phyloP scores from a whole-genome alignment of 2,329 filamentous ascomycete species.

The Aspergillus nomiae region DNA sequence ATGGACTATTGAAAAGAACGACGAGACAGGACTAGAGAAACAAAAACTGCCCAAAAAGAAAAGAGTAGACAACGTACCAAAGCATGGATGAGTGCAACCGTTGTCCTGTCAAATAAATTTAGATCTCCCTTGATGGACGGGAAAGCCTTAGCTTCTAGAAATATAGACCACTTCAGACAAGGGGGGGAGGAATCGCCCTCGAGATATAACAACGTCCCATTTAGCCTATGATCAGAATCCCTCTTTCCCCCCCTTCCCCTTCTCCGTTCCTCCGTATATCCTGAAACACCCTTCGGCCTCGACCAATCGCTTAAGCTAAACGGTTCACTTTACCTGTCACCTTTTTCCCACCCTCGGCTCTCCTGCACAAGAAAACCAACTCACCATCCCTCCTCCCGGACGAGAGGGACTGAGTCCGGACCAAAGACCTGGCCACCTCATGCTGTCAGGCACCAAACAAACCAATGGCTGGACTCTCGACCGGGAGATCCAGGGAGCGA shows the following conservation, averaged over 20 bases:
- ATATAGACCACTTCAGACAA: neutral
- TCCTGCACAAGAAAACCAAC: neutral
- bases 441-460: conserved; percentile 2
- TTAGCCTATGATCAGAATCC: neutral
- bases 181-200: neutral
- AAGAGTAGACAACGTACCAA: neutral
- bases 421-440: neutral
- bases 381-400: neutral
- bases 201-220: neutral
- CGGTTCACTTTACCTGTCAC: conserved; percentile 6
- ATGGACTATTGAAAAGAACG: neutral
- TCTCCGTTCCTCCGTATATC: neutral
- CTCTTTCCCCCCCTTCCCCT: neutral
- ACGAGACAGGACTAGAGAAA: neutral
- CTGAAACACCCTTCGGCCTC: neutral
- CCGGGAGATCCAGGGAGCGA: neutral
- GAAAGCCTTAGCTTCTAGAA: neutral
- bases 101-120: neutral
- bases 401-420: neutral
- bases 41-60: neutral
- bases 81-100: neutral
- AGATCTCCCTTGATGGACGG: neutral
- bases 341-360: neutral
- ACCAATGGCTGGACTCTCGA: neutral
- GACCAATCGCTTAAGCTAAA: neutral